Evolutionary conservation across 306 rosid species (phyloP), one percentile per base, ranked within the genome.

Genomic region (Parietaria judaica): DNA sequence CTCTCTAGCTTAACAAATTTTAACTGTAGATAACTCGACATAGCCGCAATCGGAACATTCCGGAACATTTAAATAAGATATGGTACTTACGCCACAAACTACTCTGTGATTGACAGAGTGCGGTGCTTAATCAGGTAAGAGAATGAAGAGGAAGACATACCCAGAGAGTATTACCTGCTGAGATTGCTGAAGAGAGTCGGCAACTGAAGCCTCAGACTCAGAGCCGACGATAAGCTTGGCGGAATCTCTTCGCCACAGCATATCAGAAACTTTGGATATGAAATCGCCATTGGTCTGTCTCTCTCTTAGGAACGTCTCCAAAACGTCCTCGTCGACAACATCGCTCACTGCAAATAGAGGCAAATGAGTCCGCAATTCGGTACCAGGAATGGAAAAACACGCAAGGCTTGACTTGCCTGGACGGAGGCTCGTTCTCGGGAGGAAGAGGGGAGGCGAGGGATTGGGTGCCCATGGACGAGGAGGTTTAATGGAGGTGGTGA

Each of bases 261-360:
- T 72, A 79, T 91, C 97, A 58, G 84, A 73, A 81, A 80, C 75
- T 75, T 75, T 85, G 48, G 96, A 81, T 55, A 91, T 67, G 69
- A 91, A 78, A 78, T 91, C 97, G 7, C 91, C 87, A 14, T 68
- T 85, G 55, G 74, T 63, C 65, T 85, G 79, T 70, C 97, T 84
- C 62, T 91, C 96, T 76, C 81, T 69, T 5, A 87, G 74, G 81
- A 85, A 92, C 2, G 67, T 74, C 79, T 77, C 84, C 68, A 92
- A 61, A 70, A 80, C 88, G 52, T 92, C 96, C 66, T 82, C 85
- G 6, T 87, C 87, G 1, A 39, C 81, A 71, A 60, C 46, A 61
- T 70, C 84, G 64, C 82, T 79, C 65, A 51, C 87, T 81, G 70
- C 36, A 61, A 73, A 72, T 54, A 50, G 71, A n/a, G 53, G 61